Conservation (phyloP, 768 basidiomycete genomes). For the Cystofilobasidium macerans region DNA sequence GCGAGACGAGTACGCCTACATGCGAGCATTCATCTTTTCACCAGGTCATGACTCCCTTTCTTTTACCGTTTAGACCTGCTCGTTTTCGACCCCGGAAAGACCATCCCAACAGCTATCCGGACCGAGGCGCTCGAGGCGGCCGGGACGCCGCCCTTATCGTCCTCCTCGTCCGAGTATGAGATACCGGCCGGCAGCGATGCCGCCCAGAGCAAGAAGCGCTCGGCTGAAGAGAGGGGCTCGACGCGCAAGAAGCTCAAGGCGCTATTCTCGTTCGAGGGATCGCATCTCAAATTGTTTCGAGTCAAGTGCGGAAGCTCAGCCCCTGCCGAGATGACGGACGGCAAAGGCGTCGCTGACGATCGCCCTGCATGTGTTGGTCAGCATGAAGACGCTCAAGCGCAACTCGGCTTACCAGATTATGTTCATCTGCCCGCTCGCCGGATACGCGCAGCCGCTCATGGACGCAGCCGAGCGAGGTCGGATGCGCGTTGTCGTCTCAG, state of each 20-base stretch:
- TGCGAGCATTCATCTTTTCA: too few relatives aligned
- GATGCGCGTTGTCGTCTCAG: not conserved
- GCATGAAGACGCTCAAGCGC: not conserved
- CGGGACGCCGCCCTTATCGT: not conserved
- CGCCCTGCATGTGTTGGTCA: not conserved
- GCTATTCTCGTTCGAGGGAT: not conserved
- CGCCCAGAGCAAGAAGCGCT: not conserved
- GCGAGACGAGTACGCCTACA: slow-evolving; percentile 23
- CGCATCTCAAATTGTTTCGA: not conserved
- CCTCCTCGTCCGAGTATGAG: not conserved
- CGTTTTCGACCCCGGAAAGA: slow-evolving; percentile 20
- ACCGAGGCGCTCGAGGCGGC: not conserved
- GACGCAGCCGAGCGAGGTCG: not conserved
- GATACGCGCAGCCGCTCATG: not conserved
- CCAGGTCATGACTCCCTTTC: not conserved
- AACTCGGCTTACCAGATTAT: slow-evolving; percentile 1
- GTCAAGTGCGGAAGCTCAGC: too few relatives aligned
- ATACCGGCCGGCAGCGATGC: too few relatives aligned
- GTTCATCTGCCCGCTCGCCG: not conserved
- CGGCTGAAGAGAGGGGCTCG: not conserved
- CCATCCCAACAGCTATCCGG: slow-evolving; percentile 5
- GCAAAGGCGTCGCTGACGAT: not conserved
- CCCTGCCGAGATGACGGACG: too few relatives aligned
- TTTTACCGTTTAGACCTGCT: slow-evolving; percentile 15
- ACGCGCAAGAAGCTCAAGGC: not conserved